phyloP scores from a whole-genome alignment of 148 eudicot species.

The Vaccinium myrtillus region DNA sequence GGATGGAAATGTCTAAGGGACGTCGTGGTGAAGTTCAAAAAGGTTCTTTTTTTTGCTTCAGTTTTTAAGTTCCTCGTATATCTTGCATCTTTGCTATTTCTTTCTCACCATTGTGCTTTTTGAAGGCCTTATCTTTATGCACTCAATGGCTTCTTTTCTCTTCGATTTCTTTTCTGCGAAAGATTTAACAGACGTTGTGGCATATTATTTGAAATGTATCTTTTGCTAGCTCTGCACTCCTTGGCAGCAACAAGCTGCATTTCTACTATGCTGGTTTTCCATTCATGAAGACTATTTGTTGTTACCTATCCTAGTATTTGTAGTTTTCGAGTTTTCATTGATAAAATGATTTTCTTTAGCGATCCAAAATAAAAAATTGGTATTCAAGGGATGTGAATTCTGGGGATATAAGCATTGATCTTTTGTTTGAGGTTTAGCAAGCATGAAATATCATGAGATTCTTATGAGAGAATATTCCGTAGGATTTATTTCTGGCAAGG shows the following conservation, averaged over 20 bases:
- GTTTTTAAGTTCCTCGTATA: background rate
- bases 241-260: slow-evolving; percentile 13
- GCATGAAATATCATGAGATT: background rate
- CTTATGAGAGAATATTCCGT: background rate
- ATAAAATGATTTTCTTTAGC: background rate
- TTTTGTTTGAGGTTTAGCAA: slow-evolving; percentile 14
- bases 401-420: background rate
- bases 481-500: slow-evolving; percentile 6
- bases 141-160: background rate
- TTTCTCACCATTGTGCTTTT: slow-evolving; percentile 7
- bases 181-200: background rate
- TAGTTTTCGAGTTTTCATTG: slow-evolving; percentile 5
- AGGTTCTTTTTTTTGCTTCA: slow-evolving; percentile 44
- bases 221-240: slow-evolving; percentile 2
- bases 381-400: slow-evolving; percentile 10
- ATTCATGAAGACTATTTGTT: background rate
- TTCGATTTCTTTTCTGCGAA: background rate
- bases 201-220: background rate
- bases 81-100: background rate
- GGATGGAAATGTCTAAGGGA: slow-evolving; percentile 99
- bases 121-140: background rate
- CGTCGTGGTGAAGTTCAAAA: slow-evolving; percentile 78
- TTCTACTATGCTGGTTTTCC: background rate
- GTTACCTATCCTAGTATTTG: background rate
- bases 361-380: background rate